Evolutionary conservation across 345 rosid species (phyloP).

Genomic region (Moringa oleifera): DNA sequence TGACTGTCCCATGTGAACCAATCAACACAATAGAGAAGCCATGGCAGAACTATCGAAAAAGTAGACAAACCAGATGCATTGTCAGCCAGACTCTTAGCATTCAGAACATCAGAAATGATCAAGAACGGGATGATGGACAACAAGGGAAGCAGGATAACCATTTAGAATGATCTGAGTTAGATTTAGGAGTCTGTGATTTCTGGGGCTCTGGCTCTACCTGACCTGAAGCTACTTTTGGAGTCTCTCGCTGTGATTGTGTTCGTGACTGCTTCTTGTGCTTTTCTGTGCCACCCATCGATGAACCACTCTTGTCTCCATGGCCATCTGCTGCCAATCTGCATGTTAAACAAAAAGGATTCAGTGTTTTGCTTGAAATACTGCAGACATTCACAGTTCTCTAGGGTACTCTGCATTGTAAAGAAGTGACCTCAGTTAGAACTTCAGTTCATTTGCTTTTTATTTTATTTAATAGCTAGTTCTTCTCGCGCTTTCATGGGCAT

Average conservation of each 20-base stretch:
- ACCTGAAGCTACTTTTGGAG: slow-evolving; percentile 16
- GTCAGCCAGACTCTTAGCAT: no score
- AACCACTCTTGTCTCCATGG: slow-evolving; percentile 25
- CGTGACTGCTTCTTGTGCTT: slow-evolving; percentile 16
- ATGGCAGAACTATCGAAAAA: no score
- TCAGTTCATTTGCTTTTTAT: no score
- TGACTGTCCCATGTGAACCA: no score
- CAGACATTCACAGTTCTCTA: background rate
- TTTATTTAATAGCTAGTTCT: no score
- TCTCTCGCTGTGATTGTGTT: slow-evolving; percentile 15
- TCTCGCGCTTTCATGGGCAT: no score
- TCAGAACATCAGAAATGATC: background rate
- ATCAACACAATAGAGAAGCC: no score
- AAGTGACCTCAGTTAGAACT: no score
- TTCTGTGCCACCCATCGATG: slow-evolving; percentile 8
- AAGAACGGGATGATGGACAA: slow-evolving; percentile 26
- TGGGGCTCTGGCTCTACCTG: slow-evolving; percentile 11
- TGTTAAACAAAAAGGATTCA: background rate
- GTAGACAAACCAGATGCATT: no score
- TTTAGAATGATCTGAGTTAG: slow-evolving; percentile 13
- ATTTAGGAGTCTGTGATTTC: slow-evolving; percentile 22
- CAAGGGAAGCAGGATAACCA: slow-evolving; percentile 69
- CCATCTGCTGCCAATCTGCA: slow-evolving; percentile 47
- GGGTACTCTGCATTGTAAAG: no score
- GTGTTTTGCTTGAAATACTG: background rate